A percentile compares a stretch with the other conserved stretches of the same genome.
Evolutionary conservation across 306 rosid species (phyloP).

Genomic region (Coriaria nepalensis): DNA sequence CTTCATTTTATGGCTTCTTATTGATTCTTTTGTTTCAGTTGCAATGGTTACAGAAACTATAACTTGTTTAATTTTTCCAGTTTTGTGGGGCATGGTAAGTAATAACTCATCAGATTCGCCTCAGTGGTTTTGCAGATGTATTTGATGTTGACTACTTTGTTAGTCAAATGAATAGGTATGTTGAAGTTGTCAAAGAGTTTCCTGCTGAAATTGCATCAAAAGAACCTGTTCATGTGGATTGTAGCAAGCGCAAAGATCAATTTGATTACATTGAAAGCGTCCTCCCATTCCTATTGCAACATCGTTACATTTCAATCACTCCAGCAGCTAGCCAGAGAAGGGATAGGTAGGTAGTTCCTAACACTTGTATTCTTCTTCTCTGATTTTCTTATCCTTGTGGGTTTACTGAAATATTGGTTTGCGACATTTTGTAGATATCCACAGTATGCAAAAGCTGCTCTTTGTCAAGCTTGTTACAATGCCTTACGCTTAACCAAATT

Average conservation of each 20-base stretch:
- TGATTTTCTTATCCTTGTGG: background rate
- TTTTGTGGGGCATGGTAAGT: background rate
- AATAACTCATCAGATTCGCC: constrained; percentile 16
- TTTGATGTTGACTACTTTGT: constrained; percentile 78
- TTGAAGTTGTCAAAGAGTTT: constrained; percentile 55
- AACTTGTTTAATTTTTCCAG: background rate
- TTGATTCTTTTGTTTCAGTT: too few relatives aligned
- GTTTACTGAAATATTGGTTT: background rate
- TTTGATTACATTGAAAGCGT: constrained; percentile 80
- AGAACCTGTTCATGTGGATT: constrained; percentile 64
- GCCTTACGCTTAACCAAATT: constrained; percentile 65
- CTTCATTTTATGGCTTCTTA: too few relatives aligned
- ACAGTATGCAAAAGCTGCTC: constrained; percentile 71
- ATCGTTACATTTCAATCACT: constrained; percentile 66
- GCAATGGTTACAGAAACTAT: background rate
- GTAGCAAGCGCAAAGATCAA: constrained; percentile 89
- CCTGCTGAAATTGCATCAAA: constrained; percentile 53
- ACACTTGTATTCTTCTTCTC: background rate
- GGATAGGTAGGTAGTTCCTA: constrained; percentile 47
- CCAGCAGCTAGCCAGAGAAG: constrained; percentile 94
- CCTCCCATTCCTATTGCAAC: constrained; percentile 61
- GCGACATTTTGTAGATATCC: constrained; percentile 46
- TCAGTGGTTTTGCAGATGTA: constrained; percentile 86
- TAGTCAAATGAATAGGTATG: constrained; percentile 51
- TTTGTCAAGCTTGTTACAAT: constrained; percentile 84